Evolutionary conservation across 805 yeast genomes (phyloP).

Genomic region (Helenozyma baotianmanensis): DNA sequence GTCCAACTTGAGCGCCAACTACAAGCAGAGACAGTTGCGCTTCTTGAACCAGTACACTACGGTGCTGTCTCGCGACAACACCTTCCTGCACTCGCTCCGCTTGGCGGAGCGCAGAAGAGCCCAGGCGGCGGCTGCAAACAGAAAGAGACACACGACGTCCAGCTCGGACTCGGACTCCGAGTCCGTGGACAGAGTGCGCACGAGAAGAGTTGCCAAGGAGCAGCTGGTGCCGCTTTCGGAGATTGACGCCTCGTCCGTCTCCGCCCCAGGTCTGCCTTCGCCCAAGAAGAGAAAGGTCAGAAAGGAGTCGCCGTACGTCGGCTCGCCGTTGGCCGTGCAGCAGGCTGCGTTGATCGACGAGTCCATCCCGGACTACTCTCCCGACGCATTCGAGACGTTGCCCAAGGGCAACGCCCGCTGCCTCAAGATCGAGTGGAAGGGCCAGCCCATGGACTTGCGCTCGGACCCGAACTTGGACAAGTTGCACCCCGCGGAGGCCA

Average conservation of each 20-base stretch:
- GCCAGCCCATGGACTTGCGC: constrained; percentile 90
- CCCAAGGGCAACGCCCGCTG: constrained; percentile 65
- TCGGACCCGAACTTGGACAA: constrained; percentile 66
- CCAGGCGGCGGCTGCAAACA: constrained; percentile 15
- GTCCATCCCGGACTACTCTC: constrained; percentile 78
- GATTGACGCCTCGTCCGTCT: constrained; percentile 3
- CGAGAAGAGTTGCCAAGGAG: constrained; percentile 51
- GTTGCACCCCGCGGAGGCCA: constrained; percentile 88
- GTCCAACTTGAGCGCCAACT: constrained; percentile 40
- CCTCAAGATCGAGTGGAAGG: constrained; percentile 94
- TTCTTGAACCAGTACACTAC: constrained; percentile 50
- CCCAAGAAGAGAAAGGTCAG: constrained; percentile 40
- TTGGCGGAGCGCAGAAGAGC: constrained; percentile 7
- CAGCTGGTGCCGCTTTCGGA: constrained; percentile 6
- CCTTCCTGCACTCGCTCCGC: constrained; percentile 6
- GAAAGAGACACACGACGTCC: constrained; percentile 12
- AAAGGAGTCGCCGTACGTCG: constrained; percentile 23
- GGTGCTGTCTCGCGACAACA: constrained; percentile 16
- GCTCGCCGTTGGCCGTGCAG: constrained; percentile 36
- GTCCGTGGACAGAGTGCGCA: constrained; percentile 48
- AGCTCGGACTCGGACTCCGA: constrained; percentile 33
- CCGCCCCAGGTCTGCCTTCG: constrained; percentile 21
- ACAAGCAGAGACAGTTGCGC: constrained; percentile 44
- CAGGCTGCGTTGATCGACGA: constrained; percentile 59
- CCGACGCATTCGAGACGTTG: constrained; percentile 51